These are phyloP conservation scores for Entomortierella lignicola DNA, from an alignment of 192 early-diverging fungal genomes.

Conservation along the genomic window DNA sequence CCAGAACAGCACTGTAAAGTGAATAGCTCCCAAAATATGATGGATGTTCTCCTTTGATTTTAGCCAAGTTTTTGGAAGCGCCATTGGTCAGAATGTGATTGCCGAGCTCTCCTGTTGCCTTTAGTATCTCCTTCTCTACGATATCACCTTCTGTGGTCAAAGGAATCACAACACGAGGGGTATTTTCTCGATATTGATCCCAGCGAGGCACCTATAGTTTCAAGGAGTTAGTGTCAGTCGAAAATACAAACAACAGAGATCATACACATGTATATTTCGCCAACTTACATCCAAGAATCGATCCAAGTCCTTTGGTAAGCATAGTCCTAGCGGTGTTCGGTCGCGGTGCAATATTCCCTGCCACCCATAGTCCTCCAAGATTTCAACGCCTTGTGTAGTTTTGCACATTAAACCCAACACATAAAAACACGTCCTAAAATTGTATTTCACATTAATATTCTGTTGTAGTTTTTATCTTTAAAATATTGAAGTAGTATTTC, in stretches of 20 bases:
- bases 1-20: slow-evolving; percentile 71
- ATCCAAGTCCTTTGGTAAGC: slow-evolving; percentile 72
- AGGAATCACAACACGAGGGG: slow-evolving; percentile 53
- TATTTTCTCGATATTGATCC: slow-evolving; percentile 46
- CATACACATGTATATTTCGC: not conserved
- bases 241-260: not conserved
- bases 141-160: slow-evolving; percentile 34
- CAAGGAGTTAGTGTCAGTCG: not conserved
- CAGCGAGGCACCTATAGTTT: slow-evolving; percentile 59
- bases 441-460: not conserved
- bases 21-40: slow-evolving; percentile 64
- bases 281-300: slow-evolving; percentile 69
- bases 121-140: slow-evolving; percentile 73
- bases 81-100: slow-evolving; percentile 86
- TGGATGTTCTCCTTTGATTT: slow-evolving; percentile 70
- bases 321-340: slow-evolving; percentile 67
- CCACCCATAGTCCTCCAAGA: slow-evolving; percentile 81
- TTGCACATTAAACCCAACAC: slow-evolving; percentile 78
- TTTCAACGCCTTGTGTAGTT: slow-evolving; percentile 75
- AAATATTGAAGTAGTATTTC: not conserved
- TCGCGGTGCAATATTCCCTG: slow-evolving; percentile 67
- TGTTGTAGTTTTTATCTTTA: not conserved
- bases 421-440: slow-evolving; percentile 76
- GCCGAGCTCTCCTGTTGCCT: slow-evolving; percentile 78
- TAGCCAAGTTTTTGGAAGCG: slow-evolving; percentile 77